Evolutionary conservation across 176 grass and related monocot species (phyloP).

Genomic region (Aegilops bicornis): DNA sequence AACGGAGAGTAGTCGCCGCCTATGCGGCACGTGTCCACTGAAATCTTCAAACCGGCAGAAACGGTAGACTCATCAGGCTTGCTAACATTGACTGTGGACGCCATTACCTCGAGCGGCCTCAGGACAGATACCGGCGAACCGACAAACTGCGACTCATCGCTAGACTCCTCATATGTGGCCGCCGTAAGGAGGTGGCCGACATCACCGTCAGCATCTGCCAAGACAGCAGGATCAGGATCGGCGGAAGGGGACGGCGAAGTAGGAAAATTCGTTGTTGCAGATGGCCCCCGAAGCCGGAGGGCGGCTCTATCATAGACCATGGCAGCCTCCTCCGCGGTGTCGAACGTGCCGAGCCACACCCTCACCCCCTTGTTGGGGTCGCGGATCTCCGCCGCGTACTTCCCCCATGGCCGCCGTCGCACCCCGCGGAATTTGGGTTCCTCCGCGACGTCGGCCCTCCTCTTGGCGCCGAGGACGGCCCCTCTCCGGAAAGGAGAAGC

Average conservation of each 20-base stretch:
- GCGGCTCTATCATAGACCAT: slow-evolving; percentile 62
- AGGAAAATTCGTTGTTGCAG: slow-evolving; percentile 73
- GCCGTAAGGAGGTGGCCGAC: not conserved
- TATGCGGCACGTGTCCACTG: not conserved
- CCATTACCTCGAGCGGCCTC: not conserved
- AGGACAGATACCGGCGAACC: slow-evolving; percentile 83
- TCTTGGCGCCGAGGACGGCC: not conserved
- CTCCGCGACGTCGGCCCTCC: not conserved
- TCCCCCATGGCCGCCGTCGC: slow-evolving; percentile 46
- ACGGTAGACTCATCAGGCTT: not conserved
- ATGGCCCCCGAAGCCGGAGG: slow-evolving; percentile 58
- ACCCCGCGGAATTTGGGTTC: slow-evolving; percentile 43
- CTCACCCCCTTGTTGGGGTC: slow-evolving; percentile 40
- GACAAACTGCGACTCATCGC: slow-evolving; percentile 61
- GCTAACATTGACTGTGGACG: too few species aligned
- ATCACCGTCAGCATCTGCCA: not conserved
- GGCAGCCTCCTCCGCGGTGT: slow-evolving; percentile 85
- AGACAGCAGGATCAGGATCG: not conserved
- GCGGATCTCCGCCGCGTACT: slow-evolving; percentile 63
- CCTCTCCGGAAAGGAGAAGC: not conserved
- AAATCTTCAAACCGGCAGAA: too few species aligned
- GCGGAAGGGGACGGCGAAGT: not conserved
- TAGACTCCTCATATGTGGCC: slow-evolving; percentile 43
- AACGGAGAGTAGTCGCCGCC: not conserved
- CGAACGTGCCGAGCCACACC: slow-evolving; percentile 81